Conservation (phyloP, 176 grass and related monocot genomes). For the Metroxylon sagu region DNA sequence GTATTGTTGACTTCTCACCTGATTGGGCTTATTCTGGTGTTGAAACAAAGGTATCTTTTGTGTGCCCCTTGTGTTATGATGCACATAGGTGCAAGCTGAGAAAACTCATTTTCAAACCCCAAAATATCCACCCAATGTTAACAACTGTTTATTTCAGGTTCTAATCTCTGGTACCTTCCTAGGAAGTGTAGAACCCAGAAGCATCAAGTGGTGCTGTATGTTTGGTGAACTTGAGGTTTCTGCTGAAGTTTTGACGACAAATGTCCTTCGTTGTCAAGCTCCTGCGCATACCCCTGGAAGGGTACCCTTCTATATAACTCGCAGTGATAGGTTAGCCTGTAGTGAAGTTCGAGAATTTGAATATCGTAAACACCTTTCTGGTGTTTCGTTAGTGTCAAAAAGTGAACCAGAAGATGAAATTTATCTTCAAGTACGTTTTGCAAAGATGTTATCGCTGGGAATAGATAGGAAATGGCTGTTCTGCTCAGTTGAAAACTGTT, state of each 20-base stretch:
- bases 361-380: slow-evolving; percentile 28
- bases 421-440: slow-evolving; percentile 33
- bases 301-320: slow-evolving; percentile 91
- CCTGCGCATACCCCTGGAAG: slow-evolving; percentile 54
- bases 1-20: slow-evolving; percentile 69
- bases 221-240: slow-evolving; percentile 92
- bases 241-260: slow-evolving; percentile 43
- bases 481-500: slow-evolving; percentile 30
- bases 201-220: slow-evolving; percentile 88
- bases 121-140: slow-evolving; percentile 3
- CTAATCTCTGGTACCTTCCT: slow-evolving; percentile 59
- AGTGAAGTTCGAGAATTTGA: slow-evolving; percentile 96
- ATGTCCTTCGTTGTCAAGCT: slow-evolving; percentile 54
- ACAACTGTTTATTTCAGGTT: slow-evolving; percentile 31
- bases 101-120: background rate
- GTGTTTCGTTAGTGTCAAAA: slow-evolving; percentile 7
- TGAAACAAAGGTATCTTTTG: slow-evolving; percentile 52
- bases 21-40: slow-evolving; percentile 57
- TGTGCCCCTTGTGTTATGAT: background rate
- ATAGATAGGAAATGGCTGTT: slow-evolving; percentile 3
- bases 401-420: slow-evolving; percentile 12
- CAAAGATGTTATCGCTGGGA: slow-evolving; percentile 26
- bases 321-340: slow-evolving; percentile 76
- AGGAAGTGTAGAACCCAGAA: slow-evolving; percentile 29
- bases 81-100: background rate